These are phyloP conservation scores for Peterozyma toletana DNA, from an alignment of 805 yeast species.

Conservation along the genomic window DNA sequence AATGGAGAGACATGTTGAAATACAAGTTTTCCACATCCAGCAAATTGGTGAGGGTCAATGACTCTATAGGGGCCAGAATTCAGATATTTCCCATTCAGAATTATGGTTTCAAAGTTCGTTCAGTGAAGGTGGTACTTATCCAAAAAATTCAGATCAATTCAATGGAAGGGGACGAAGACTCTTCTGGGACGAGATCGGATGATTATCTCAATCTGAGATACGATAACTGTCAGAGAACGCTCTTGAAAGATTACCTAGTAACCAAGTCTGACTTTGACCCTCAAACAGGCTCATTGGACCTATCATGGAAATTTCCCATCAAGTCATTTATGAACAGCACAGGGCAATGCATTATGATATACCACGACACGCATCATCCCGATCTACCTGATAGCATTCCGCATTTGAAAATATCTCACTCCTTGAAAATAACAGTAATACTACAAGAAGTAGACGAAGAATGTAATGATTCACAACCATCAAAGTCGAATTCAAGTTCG, in stretches of 20 bases:
- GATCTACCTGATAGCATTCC: slow-evolving; percentile 7
- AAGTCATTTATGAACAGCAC: not conserved
- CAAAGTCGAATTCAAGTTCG: not conserved
- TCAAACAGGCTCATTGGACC: slow-evolving; percentile 6
- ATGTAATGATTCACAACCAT: not conserved
- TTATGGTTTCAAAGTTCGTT: slow-evolving; percentile 13
- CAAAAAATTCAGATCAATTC: slow-evolving; percentile 16
- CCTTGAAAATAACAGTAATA: slow-evolving; percentile 8
- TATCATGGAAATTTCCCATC: not conserved
- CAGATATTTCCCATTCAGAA: slow-evolving; percentile 17
- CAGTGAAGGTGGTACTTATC: slow-evolving; percentile 14
- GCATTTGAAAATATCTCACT: slow-evolving; percentile 16
- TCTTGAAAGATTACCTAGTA: slow-evolving; percentile 6
- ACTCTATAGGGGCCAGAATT: slow-evolving; percentile 10
- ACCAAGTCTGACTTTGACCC: not conserved
- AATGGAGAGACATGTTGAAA: slow-evolving; percentile 21
- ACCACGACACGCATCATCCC: slow-evolving; percentile 13
- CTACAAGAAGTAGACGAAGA: slow-evolving; percentile 4
- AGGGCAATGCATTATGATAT: slow-evolving; percentile 7
- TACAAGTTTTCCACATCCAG: slow-evolving; percentile 16
- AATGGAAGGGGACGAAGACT: not conserved
- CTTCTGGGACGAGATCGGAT: not conserved
- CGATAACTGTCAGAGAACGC: slow-evolving; percentile 11
- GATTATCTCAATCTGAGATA: not conserved
- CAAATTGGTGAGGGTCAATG: slow-evolving; percentile 14